phyloP scores from a whole-genome alignment of 805 yeast species.

The Yueomyces sinensis region DNA sequence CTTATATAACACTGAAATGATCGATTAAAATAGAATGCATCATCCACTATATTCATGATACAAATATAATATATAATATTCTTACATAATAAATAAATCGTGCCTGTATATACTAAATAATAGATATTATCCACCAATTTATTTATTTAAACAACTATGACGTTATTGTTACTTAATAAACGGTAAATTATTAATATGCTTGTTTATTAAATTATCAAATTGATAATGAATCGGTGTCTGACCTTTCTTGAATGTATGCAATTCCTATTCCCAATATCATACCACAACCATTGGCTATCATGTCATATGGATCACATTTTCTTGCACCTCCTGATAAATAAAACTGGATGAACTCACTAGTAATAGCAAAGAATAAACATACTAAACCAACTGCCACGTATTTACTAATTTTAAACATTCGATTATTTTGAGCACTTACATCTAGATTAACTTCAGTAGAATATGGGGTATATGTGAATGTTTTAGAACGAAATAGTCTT shows the following conservation, averaged over 20 bases:
- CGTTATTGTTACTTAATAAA: too few relatives aligned
- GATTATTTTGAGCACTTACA: too few relatives aligned
- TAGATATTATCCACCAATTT: not conserved
- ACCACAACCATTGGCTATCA: conserved; percentile 25
- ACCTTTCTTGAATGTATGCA: conserved; percentile 8
- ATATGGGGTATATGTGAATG: too few relatives aligned
- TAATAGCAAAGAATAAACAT: conserved; percentile 35
- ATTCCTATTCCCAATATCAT: conserved; percentile 10
- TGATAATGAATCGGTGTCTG: too few relatives aligned
- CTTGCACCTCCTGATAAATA: conserved; percentile 24
- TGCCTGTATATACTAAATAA: not conserved
- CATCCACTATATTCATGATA: too few relatives aligned
- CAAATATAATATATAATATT: not conserved
- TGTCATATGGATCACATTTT: conserved; percentile 37
- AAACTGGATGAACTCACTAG: conserved; percentile 38
- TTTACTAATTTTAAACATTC: too few relatives aligned
- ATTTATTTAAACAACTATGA: too few relatives aligned
- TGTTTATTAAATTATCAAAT: too few relatives aligned
- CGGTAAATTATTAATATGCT: too few relatives aligned
- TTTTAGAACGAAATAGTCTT: conserved; percentile 29
- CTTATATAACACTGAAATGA: conserved; percentile 42
- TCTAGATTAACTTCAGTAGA: too few relatives aligned
- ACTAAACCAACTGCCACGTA: conserved; percentile 24
- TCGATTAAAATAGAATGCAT: too few relatives aligned
- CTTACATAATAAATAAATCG: not conserved